A percentile compares a stretch with the other conserved stretches of the same genome.
Evolutionary conservation across 257 asterid genomes (phyloP).

Genomic region (Solanum ossicruentum): DNA sequence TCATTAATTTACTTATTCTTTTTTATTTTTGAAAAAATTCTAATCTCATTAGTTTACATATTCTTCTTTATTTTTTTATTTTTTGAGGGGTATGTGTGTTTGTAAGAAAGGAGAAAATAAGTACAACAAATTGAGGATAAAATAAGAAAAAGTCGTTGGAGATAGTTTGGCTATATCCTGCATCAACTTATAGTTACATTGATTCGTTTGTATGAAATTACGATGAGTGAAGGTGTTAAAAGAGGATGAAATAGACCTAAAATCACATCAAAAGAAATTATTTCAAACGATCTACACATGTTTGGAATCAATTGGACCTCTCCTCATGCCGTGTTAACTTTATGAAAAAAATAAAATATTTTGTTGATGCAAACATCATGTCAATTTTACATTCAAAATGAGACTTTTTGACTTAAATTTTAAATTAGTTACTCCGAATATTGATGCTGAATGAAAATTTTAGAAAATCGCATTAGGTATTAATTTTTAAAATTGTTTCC

Average conservation of each 20-base stretch:
- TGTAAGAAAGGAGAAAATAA: neutral
- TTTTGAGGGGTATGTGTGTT: neutral
- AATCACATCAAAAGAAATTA: neutral
- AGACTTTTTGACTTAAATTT: neutral
- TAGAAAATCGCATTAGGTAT: too few relatives aligned
- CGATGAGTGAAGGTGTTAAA: neutral
- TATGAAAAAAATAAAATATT: too few relatives aligned
- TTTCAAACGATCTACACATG: neutral
- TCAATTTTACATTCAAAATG: neutral
- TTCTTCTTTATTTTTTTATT: too few relatives aligned
- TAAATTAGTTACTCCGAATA: neutral
- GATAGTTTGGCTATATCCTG: too few relatives aligned
- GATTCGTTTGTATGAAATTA: neutral
- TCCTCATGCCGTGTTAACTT: too few relatives aligned
- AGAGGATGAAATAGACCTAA: neutral
- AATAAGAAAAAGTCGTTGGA: neutral
- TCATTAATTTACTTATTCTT: too few relatives aligned
- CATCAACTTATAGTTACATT: fast-evolving
- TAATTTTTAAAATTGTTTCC: too few relatives aligned
- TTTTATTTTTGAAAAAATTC: neutral
- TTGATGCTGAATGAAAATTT: too few relatives aligned
- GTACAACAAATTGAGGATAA: neutral
- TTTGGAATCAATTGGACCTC: neutral
- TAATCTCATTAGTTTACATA: neutral
- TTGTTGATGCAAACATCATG: neutral